Evolutionary conservation across 2,329 filamentous ascomycete species (phyloP).

Genomic region (Neurospora sp.): DNA sequence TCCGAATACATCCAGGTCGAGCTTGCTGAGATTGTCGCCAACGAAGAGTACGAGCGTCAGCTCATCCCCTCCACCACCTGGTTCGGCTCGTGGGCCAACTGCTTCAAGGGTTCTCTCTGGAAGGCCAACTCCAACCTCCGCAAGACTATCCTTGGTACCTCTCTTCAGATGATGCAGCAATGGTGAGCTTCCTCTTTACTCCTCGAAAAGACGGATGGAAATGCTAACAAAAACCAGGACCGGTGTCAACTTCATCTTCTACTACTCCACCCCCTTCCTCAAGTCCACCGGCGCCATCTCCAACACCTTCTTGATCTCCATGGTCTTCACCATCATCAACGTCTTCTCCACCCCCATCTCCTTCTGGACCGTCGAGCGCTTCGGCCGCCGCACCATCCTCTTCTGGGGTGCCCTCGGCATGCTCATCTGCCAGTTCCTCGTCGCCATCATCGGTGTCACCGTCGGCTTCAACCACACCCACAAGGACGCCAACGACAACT

Average conservation of each 20-base stretch:
- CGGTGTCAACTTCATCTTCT: constrained; percentile 90
- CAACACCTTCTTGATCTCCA: constrained; percentile 72
- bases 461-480: constrained; percentile 43
- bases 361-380: constrained; percentile 75
- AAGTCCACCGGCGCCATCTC: constrained; percentile 62
- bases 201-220: too few relatives aligned
- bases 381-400: constrained; percentile 72
- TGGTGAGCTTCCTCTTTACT: constrained; percentile 25
- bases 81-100: constrained; percentile 58
- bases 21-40: constrained; percentile 77
- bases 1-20: constrained; percentile 71
- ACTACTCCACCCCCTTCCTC: constrained; percentile 80
- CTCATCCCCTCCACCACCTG: constrained; percentile 56
- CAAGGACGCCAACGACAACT: constrained; percentile 28
- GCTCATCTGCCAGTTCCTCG: constrained; percentile 79
- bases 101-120: constrained; percentile 54
- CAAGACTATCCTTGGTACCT: constrained; percentile 60
- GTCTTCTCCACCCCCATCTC: constrained; percentile 76
- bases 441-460: constrained; percentile 64
- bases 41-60: constrained; percentile 73
- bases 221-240: constrained; percentile 35
- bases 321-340: constrained; percentile 84
- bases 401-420: constrained; percentile 72
- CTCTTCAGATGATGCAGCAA: constrained; percentile 74
- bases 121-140: constrained; percentile 58